These are phyloP conservation scores for Rhodamnia rubescens DNA, from an alignment of 345 rosid species.

Conservation along the genomic window DNA sequence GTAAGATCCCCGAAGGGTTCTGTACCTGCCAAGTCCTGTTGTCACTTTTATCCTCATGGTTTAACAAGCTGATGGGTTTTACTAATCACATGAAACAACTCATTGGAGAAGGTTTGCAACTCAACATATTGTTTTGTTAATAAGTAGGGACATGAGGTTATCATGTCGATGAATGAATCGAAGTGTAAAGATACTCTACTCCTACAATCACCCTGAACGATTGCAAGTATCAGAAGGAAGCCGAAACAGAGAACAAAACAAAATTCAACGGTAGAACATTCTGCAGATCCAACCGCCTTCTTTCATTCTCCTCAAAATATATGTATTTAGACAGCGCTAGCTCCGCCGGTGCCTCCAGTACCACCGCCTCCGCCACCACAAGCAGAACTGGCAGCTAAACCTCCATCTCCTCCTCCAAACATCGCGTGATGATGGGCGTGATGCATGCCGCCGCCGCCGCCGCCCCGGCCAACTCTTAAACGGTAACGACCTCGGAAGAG, in stretches of 20 bases:
- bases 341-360: neutral
- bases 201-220: neutral
- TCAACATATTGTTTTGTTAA: neutral
- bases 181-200: neutral
- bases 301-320: conserved; percentile 13
- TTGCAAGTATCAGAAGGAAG: neutral
- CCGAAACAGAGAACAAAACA: neutral
- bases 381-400: neutral
- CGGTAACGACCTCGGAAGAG: neutral
- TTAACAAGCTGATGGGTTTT: neutral
- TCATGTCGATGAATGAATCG: neutral
- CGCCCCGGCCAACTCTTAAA: neutral
- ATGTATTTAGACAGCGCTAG: neutral
- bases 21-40: neutral
- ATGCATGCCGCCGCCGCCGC: neutral
- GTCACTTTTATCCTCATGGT: neutral
- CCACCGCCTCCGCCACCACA: neutral
- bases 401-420: neutral
- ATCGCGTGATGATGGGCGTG: neutral
- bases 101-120: neutral
- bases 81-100: neutral
- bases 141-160: neutral
- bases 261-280: neutral
- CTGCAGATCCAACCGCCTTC: conserved; percentile 22
- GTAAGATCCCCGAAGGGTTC: neutral